Conservation (phyloP, 192 early-diverging fungal genomes). For the Geosiphon pyriformis region DNA sequence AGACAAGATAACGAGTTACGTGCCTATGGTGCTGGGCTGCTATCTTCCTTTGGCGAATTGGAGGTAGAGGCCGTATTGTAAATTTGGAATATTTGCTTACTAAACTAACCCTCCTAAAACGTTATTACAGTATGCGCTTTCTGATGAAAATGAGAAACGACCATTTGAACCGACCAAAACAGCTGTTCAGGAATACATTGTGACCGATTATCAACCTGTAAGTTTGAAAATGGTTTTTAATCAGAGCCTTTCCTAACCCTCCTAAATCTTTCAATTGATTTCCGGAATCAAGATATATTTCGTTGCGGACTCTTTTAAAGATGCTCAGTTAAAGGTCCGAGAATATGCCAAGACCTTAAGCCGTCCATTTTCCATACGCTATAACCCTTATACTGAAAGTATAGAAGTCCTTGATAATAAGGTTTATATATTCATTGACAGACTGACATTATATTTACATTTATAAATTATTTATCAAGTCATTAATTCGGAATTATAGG, state of each 20-base stretch:
- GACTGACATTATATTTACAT: not conserved
- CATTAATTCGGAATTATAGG: slow-evolving; percentile 41
- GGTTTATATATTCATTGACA: slow-evolving; percentile 13
- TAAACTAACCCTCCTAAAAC: not conserved
- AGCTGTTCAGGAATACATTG: slow-evolving; percentile 70
- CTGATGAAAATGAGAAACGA: slow-evolving; percentile 70
- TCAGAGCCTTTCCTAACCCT: not conserved
- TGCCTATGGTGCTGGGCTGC: slow-evolving; percentile 88
- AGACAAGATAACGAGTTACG: slow-evolving; percentile 63
- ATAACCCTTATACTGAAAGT: slow-evolving; percentile 86
- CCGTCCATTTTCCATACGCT: slow-evolving; percentile 85
- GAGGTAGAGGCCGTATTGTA: too few species aligned
- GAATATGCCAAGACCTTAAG: slow-evolving; percentile 72
- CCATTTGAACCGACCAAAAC: slow-evolving; percentile 83
- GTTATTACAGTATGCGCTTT: slow-evolving; percentile 54
- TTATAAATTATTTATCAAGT: not conserved
- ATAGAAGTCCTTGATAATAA: slow-evolving; percentile 86
- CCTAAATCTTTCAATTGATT: slow-evolving; percentile 7
- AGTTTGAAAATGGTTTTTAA: not conserved
- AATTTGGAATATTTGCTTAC: not conserved
- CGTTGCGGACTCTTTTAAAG: slow-evolving; percentile 90
- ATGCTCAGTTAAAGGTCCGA: slow-evolving; percentile 85
- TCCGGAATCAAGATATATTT: slow-evolving; percentile 58
- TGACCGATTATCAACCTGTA: slow-evolving; percentile 90
- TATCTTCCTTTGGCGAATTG: slow-evolving; percentile 93